Base-by-base conservation (phyloP, 2,329 filamentous ascomycete species). In the Escovopsis sp. region DNA sequence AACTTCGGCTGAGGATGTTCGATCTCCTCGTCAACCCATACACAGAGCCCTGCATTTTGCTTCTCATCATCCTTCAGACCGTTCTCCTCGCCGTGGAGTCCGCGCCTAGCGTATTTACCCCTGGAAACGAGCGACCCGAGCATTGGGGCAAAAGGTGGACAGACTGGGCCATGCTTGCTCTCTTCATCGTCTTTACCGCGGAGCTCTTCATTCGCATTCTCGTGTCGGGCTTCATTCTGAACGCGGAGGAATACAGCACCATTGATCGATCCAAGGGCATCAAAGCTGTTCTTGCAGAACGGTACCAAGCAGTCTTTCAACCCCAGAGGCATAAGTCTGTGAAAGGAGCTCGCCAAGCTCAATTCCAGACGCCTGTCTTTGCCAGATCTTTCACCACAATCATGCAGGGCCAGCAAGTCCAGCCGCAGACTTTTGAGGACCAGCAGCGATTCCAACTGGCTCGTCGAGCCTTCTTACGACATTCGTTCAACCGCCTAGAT, bases 401-500 rank as follows among this genome's bases (percentile, higher is more conserved):
- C 47, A 81, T 83, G 58, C 76, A 81, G 47, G 70, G 74, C 8
- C 70, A 77, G 44, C 58, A 23, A 23, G 65, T 67, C 49, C 69
- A 62, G 54, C 77, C 61, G 59, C 75, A 63, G 62, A 91, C 70
- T 55, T 70, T 70, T 49, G 84, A 72, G 67, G 77, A 94, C 48
- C 83, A 88, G 51, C 85, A 91, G 58, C 80, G 89, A 47, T 73
- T 82, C 51, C 82, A 94, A 49, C 72, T 98, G 43, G 89, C 93
- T 12, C 81, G 91, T 42, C 77, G 91, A 48, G 93, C 91, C 1
- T 96, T 95, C 59, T 66, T 98, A 43, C 79, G 91, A 12, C 91
- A 98, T 60, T 88, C 86, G 1, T 98, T 98, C 65, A 96, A 96
- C 57, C 77, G 91, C 41, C 72, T 96, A 10, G 91, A 98, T 59